Evolutionary conservation across 306 rosid genomes (phyloP), one percentile per base, ranked within the genome.

Genomic region (Argentina anserina): DNA sequence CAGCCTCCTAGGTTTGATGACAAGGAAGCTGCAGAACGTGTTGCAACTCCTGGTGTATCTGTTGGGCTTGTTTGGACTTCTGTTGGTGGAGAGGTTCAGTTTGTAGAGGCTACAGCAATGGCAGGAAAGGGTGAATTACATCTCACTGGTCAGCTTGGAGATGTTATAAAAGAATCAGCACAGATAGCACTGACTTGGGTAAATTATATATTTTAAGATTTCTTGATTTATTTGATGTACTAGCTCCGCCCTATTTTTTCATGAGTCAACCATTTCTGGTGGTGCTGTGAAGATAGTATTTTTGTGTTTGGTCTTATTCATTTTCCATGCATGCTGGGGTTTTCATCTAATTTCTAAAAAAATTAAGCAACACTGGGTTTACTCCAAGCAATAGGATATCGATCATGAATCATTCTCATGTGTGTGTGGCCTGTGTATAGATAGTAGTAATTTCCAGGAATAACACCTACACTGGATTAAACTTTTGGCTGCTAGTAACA

Each of bases 111-210:
- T 53, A 86, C 98, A 50, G 87, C 86, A 65, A 91, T 88, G 96
- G 90, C 77, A 14, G 97, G 97, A 73, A 94, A 88, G 87, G 97
- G 97, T 64, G 98, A 89, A 78, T 76, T 94, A 80, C 98, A 86
- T 86, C 98, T 94, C 60, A 94, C 98, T 6, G 97, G 98, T 73
- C 97, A 94, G 80, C 95, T 94, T 68, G 98, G 98, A 62, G 98
- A 94, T 76, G 98, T 94, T 50, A 94, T 94, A 72, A 94, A 94
- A 84, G 98, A 94, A 83, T 94, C 98, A 14, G 97, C 98, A 41
- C 96, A 91, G 81, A 94, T 94, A 82, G 98, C 98, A 29, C 80
- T 94, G 75, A 94, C 98, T 75, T 94, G 98, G 98, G 98, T 94
- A 91, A 84, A 65, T 33, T 33, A 33, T 33, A 0, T 33, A 33